Evolutionary conservation across 352 stramenopile species (phyloP).

Genomic region (Pythium pyrilobum): DNA sequence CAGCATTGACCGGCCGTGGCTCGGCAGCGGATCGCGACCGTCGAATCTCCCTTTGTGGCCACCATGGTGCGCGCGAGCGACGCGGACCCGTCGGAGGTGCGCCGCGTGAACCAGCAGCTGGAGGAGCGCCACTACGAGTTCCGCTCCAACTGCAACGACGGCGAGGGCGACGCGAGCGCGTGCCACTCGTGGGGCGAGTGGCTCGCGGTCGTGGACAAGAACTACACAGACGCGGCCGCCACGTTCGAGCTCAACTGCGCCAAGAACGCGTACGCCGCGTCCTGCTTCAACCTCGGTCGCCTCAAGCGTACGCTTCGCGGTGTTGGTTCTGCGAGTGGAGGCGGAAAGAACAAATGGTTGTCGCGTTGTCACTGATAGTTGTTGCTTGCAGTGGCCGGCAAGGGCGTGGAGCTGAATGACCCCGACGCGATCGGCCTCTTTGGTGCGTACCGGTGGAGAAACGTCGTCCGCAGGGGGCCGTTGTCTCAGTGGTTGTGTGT

Average conservation of each 20-base stretch:
- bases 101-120: constrained; percentile 78
- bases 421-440: constrained; percentile 63
- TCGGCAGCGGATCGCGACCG: background rate
- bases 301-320: constrained; percentile 55
- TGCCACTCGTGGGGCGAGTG: constrained; percentile 87
- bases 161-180: constrained; percentile 71
- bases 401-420: constrained; percentile 70
- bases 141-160: constrained; percentile 81
- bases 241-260: constrained; percentile 84
- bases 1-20: constrained; percentile 8
- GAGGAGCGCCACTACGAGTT: constrained; percentile 87
- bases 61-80: constrained; percentile 22
- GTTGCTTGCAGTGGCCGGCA: constrained; percentile 59
- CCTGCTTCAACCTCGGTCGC: constrained; percentile 83
- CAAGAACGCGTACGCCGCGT: constrained; percentile 75
- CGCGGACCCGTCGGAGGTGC: constrained; percentile 50
- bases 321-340: background rate
- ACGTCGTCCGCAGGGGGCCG: background rate
- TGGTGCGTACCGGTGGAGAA: constrained; percentile 25
- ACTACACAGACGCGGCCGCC: constrained; percentile 68
- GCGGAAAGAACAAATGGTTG: background rate
- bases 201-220: constrained; percentile 83
- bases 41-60: background rate
- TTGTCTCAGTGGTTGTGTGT: background rate
- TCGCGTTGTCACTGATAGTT: background rate